Base-by-base conservation (phyloP, 345 rosid species). In the Aethionema arabicum region DNA sequence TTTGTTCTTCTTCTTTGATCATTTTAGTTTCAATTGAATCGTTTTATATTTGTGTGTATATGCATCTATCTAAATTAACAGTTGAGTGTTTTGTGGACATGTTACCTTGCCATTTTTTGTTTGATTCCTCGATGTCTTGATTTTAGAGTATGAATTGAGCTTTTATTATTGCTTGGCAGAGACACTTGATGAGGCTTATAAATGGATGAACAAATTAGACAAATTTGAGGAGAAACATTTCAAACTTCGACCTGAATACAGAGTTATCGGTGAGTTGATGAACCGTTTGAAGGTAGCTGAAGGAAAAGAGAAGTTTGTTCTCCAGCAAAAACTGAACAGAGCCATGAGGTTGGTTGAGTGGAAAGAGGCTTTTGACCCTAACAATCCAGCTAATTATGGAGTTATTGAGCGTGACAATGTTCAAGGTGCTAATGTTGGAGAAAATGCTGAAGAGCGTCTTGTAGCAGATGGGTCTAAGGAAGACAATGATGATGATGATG, bases 321-420 rank as follows among this genome's bases (percentile, higher is more conserved):
- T 92, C 36, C 97, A 89, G 56, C 97, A 87, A 5, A 92, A 89
- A 46, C 65, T 92, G 3, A 89, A 90, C 63, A 80, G 96, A 64
- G 99, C 97, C 7, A 77, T 92, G 86, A 83, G 90, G 67, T 67
- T 90, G 70, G 83, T 87, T 53, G 80, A 84, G 49, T 87, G 91
- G 95, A 89, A 83, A 72, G 99, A 92, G 76, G 79, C 84, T 64
- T 85, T 79, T 78, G 97, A 92, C 76, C 98, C 97, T 4, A 85
- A 85, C 35, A 82, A 84, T 60, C 96, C 97, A 4, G 77, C 76
- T 2, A 92, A 90, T 73, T 92, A 72, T 63, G 97, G 96, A 56
- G 74, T 78, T 66, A 76, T 89, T 38, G 72, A 82, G 52, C 79
- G 68, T 31, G 79, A 78, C 47, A 75, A 74, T 55, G 82, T 70